Conservation (phyloP, 345 rosid genomes). For the Populus euphratica region DNA sequence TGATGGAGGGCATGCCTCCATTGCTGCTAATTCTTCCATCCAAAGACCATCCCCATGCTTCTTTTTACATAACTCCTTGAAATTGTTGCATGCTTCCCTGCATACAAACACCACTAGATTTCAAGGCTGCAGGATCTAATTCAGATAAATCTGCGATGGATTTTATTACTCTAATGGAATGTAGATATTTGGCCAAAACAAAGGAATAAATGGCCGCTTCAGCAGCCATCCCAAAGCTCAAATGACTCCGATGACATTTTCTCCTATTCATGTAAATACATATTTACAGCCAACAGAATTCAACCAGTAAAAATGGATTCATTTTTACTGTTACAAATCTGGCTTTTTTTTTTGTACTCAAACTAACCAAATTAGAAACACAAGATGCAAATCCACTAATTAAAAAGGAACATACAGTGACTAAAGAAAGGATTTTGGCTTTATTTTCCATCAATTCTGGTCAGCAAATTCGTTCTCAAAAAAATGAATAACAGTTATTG, state of each 20-base stretch:
- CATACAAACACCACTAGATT: constrained; percentile 9
- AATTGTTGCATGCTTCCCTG: constrained; percentile 71
- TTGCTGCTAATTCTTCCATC: constrained; percentile 86
- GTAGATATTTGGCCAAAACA: not conserved
- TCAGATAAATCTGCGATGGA: not conserved
- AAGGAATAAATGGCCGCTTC: not conserved
- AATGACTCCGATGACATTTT: not conserved
- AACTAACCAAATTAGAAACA: not conserved
- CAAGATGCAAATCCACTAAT: not conserved
- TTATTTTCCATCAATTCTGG: not conserved
- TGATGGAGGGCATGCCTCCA: constrained; percentile 54
- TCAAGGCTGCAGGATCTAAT: constrained; percentile 1
- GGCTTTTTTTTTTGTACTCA: not conserved
- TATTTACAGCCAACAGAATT: not conserved
- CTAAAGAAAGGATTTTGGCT: not conserved
- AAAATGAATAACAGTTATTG: not conserved
- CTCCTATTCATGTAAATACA: not conserved
- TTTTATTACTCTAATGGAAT: not conserved
- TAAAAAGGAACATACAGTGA: not conserved
- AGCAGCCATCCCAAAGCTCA: not conserved
- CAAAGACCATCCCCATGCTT: constrained; percentile 70
- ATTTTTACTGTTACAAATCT: not conserved
- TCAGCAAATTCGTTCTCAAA: not conserved
- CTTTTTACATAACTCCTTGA: constrained; percentile 71
- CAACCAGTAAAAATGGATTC: not conserved